Conservation (phyloP, 768 basidiomycete genomes). For the Plicaturopsis crispa region DNA sequence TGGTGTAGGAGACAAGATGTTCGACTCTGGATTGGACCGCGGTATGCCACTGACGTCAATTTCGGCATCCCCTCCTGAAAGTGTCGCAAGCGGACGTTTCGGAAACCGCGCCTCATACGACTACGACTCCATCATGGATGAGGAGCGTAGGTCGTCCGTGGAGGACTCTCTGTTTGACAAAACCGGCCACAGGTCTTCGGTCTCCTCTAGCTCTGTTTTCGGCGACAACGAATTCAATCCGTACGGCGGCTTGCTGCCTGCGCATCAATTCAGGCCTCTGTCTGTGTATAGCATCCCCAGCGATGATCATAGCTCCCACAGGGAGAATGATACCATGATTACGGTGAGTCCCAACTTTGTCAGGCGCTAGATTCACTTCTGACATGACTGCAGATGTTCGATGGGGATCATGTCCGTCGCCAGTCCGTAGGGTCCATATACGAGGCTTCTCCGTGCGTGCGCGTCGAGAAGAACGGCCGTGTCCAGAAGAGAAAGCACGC, state of each 20-base stretch:
- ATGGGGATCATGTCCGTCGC: conserved; percentile 68
- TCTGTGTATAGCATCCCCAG: conserved; percentile 50
- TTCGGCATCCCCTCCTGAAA: conserved; percentile 55
- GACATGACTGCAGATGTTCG: conserved; percentile 54
- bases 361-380: conserved; percentile 3
- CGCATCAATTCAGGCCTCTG: conserved; percentile 52
- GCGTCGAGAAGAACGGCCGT: conserved; percentile 53
- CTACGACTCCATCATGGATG: conserved; percentile 65
- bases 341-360: conserved; percentile 35
- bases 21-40: conserved; percentile 48
- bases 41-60: conserved; percentile 54
- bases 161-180: conserved; percentile 60
- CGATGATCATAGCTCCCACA: conserved; percentile 37
- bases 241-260: conserved; percentile 30
- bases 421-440: conserved; percentile 58
- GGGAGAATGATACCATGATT: conserved; percentile 81
- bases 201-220: conserved; percentile 57
- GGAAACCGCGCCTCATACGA: conserved; percentile 42
- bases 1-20: conserved; percentile 84
- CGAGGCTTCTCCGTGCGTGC: conserved; percentile 63
- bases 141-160: conserved; percentile 30
- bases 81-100: conserved; percentile 20
- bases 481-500: conserved; percentile 57
- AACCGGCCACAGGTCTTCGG: conserved; percentile 42
- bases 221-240: conserved; percentile 30